These are phyloP conservation scores for Aspergillus pseudotamarii DNA, from an alignment of 2,329 filamentous ascomycete genomes.

Conservation along the genomic window DNA sequence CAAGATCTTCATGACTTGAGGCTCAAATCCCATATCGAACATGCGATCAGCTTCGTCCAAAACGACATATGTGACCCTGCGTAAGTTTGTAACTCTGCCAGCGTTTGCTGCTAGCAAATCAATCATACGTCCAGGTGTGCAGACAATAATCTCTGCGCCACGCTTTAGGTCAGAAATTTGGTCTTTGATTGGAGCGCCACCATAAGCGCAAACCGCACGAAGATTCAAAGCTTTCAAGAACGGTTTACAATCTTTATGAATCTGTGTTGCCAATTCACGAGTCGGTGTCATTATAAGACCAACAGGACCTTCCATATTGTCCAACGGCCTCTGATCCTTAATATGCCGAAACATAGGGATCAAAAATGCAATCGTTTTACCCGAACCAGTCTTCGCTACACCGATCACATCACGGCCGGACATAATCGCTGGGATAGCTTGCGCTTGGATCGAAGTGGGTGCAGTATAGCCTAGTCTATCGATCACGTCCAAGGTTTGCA, in stretches of 20 bases:
- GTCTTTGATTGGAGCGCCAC: constrained; percentile 93
- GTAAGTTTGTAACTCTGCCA: constrained; percentile 89
- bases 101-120: constrained; percentile 91
- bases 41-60: constrained; percentile 97
- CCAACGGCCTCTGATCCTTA: constrained; percentile 83
- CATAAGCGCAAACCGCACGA: constrained; percentile 88
- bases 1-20: constrained; percentile 96
- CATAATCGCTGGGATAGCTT: constrained; percentile 94
- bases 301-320: constrained; percentile 83
- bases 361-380: constrained; percentile 94
- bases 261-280: constrained; percentile 89
- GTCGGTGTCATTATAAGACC: constrained; percentile 91
- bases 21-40: constrained; percentile 99
- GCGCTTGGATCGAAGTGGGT: constrained; percentile 91
- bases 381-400: constrained; percentile 95
- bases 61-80: constrained; percentile 88
- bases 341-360: constrained; percentile 98
- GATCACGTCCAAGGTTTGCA: constrained; percentile 84
- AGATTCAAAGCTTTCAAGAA: constrained; percentile 86
- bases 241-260: constrained; percentile 91
- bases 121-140: constrained; percentile 92
- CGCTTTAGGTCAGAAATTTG: constrained; percentile 96
- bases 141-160: constrained; percentile 92
- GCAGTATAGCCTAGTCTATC: constrained; percentile 79
- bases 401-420: constrained; percentile 94